These are phyloP conservation scores for Aspergillus wentii DNA, from an alignment of 495 filamentous ascomycete genomes.

Conservation along the genomic window DNA sequence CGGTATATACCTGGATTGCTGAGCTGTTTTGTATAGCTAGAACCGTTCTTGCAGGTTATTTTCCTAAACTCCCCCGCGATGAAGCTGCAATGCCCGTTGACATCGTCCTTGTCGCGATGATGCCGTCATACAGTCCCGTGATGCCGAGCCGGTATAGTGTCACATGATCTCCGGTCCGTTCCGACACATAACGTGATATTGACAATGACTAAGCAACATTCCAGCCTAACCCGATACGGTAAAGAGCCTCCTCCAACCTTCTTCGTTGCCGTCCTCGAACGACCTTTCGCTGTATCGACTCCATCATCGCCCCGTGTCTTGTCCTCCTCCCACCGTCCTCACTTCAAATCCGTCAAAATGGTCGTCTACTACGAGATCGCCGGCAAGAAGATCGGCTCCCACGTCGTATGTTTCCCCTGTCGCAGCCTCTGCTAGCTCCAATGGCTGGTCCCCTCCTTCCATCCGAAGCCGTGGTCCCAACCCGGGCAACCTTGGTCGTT, in stretches of 20 bases:
- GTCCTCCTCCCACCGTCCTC: constrained; percentile 19
- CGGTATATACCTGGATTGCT: too few relatives aligned
- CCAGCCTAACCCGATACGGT: neutral
- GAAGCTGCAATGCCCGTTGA: too few relatives aligned
- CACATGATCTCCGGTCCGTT: too few relatives aligned
- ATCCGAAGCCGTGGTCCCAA: constrained; percentile 5
- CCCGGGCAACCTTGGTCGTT: neutral
- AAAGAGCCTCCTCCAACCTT: neutral
- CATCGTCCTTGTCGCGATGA: too few relatives aligned
- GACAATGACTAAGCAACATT: too few relatives aligned
- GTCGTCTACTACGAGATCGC: constrained; percentile 78
- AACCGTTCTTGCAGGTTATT: too few relatives aligned
- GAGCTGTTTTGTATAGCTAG: too few relatives aligned
- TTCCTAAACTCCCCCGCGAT: too few relatives aligned
- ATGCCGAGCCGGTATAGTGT: too few relatives aligned
- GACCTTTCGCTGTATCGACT: constrained; percentile 28
- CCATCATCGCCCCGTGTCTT: constrained; percentile 3
- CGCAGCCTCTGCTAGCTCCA: too few relatives aligned
- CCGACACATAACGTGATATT: too few relatives aligned
- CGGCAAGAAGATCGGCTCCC: constrained; percentile 90
- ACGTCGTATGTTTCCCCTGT: constrained; percentile 64
- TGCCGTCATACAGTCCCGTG: too few relatives aligned
- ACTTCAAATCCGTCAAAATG: constrained; percentile 61
- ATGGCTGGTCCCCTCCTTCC: constrained; percentile 8
- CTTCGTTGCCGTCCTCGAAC: neutral